Percentiles rank a stretch among this genome's conserved stretches.
Evolutionary conservation across 1,284 basidiomycete genomes (phyloP).

Genomic region (Irpex sp.): DNA sequence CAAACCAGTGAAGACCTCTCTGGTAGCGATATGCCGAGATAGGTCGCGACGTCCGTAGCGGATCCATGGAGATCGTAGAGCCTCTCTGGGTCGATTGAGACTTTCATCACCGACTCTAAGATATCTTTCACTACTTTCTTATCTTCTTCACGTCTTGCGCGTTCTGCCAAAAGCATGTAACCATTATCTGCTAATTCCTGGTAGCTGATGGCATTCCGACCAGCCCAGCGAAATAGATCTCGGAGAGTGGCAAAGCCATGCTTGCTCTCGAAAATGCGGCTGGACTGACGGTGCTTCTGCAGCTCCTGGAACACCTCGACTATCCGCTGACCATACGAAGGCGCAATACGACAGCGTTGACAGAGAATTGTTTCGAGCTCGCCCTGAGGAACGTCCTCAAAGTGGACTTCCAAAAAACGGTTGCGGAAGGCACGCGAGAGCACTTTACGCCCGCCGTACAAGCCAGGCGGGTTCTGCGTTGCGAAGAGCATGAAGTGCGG

Average conservation of each 20-base stretch:
- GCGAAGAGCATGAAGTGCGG: slow-evolving; percentile 98
- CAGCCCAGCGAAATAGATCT: slow-evolving; percentile 97
- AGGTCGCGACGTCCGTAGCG: slow-evolving; percentile 36
- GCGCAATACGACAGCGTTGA: slow-evolving; percentile 85
- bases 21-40: slow-evolving; percentile 55
- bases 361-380: slow-evolving; percentile 93
- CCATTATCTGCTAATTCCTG: slow-evolving; percentile 95
- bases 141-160: slow-evolving; percentile 82
- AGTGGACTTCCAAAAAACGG: slow-evolving; percentile 98
- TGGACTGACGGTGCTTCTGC: slow-evolving; percentile 85
- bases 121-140: slow-evolving; percentile 88
- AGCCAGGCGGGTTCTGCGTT: slow-evolving; percentile 95
- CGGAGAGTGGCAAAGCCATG: slow-evolving; percentile 95
- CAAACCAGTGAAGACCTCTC: slow-evolving; percentile 63
- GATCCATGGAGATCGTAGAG: slow-evolving; percentile 64
- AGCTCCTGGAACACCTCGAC: slow-evolving; percentile 92
- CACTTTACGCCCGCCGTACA: slow-evolving; percentile 96
- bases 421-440: slow-evolving; percentile 96
- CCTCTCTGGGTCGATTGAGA: slow-evolving; percentile 67
- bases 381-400: slow-evolving; percentile 92
- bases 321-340: slow-evolving; percentile 88
- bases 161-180: slow-evolving; percentile 96
- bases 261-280: slow-evolving; percentile 96
- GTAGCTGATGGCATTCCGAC: slow-evolving; percentile 82
- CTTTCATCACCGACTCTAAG: slow-evolving; percentile 87